Conservation (phyloP, 768 basidiomycete species). For the Hypsizygus marmoreus region DNA sequence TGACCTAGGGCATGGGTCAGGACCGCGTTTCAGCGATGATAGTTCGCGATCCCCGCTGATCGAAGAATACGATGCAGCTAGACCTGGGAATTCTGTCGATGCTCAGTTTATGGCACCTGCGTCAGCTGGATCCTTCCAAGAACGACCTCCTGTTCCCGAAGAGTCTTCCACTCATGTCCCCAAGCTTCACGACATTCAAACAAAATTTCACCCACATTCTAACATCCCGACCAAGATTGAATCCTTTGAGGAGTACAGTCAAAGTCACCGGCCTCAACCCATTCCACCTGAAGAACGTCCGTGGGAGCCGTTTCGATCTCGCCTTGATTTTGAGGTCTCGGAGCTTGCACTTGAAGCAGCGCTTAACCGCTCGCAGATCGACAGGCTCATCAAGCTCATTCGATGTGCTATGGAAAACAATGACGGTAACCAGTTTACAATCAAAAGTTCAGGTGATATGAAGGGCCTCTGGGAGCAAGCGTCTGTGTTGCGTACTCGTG, state of each 20-base stretch:
- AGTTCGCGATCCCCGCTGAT: too few relatives aligned
- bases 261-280: background rate
- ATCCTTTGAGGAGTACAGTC: slow-evolving; percentile 17
- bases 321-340: slow-evolving; percentile 29
- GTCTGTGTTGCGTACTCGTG: background rate
- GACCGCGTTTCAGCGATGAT: too few relatives aligned
- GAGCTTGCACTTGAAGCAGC: slow-evolving; percentile 22
- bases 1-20: too few relatives aligned
- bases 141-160: too few relatives aligned
- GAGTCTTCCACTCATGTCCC: too few relatives aligned
- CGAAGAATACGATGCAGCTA: too few relatives aligned
- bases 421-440: slow-evolving; percentile 2
- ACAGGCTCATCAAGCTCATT: slow-evolving; percentile 21
- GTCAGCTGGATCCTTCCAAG: too few relatives aligned
- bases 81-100: too few relatives aligned
- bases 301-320: slow-evolving; percentile 26
- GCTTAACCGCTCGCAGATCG: slow-evolving; percentile 18
- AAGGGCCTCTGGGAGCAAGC: slow-evolving; percentile 4
- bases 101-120: too few relatives aligned
- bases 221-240: slow-evolving; percentile 5
- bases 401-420: slow-evolving; percentile 1
- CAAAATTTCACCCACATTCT: slow-evolving; percentile 26
- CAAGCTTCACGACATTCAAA: slow-evolving; percentile 13
- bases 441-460: background rate
- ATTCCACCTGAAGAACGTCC: slow-evolving; percentile 17